Base-by-base conservation (phyloP, 2,329 filamentous ascomycete genomes). In the Colletotrichum sp. region DNA sequence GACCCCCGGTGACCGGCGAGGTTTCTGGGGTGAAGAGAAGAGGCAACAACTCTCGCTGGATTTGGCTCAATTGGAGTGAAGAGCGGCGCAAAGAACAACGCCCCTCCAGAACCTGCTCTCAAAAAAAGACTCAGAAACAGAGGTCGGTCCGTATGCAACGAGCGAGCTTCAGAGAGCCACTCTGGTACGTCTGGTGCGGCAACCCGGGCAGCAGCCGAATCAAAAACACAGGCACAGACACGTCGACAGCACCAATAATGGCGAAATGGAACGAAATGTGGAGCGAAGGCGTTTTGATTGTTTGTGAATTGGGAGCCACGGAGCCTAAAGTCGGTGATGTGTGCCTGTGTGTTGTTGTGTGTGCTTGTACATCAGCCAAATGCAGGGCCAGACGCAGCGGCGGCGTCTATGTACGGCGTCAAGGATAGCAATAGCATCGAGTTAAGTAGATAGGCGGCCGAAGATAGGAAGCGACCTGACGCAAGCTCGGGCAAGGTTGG, bases 281-380 rank as follows among this genome's bases (percentile, higher is more conserved):
- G 73, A 75, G n/a, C 55, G 55, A 52, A 63, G 36, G 68, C 57
- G 68, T 34, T 74, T 55, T 67, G 71, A n/a, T 69, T 24, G 55
- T 70, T 69, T 48, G 63, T 64, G 21, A 28, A 6, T 48, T 48
- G 28, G 43, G 36, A 24, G 43, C 43, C 43, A 48, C 43, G 43
- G 43, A 48, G 43, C 43, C 43, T 21, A 48, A 66, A 39, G 36
- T 52, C 36, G 57, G 55, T n/a, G 57, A 63, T 63, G 71, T 61
- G 71, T 36, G n/a, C 24, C 48, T 71, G 39, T 64, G 66, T 55
- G 71, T 55, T 70, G n/a, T 60, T 48, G n/a, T 48, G n/a, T 48
- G 43, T 48, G 43, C n/a, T 48, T 21, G 34, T n/a, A 61, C 26
- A 21, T 21, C 9, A 32, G 57, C 28, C 57, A 61, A n/a, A 32